Conservation (phyloP, 441 rosid species). For the Isatis lusitanica region DNA sequence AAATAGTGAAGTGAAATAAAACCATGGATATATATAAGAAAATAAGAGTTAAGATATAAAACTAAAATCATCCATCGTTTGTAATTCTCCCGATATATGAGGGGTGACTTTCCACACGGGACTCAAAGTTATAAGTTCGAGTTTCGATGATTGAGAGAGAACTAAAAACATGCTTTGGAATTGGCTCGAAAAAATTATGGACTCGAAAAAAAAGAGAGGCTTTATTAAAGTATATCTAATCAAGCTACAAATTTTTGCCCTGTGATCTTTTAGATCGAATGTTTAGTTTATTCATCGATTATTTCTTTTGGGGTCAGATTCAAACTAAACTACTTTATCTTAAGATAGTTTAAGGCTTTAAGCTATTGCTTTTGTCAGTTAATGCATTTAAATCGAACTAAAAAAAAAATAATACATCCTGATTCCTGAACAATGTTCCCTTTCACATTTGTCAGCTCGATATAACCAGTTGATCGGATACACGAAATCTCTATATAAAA, state of each 20-base stretch:
- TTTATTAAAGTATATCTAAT: background rate
- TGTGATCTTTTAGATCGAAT: background rate
- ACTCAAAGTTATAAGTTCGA: background rate
- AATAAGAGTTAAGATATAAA: background rate
- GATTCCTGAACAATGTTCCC: background rate
- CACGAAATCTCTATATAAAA: background rate
- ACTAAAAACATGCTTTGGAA: background rate
- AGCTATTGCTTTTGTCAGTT: background rate
- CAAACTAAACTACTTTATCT: background rate
- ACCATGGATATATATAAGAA: background rate
- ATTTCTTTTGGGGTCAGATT: slow-evolving; percentile 1
- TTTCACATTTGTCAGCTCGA: background rate
- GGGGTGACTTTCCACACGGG: background rate
- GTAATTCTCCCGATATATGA: too few species aligned
- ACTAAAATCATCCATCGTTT: background rate
- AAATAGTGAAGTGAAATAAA: background rate
- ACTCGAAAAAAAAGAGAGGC: background rate
- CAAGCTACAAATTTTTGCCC: background rate
- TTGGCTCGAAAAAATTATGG: background rate
- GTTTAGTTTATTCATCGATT: slow-evolving; percentile 9
- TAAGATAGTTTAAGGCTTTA: background rate
- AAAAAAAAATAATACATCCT: background rate
- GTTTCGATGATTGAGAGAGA: background rate
- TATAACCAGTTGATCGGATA: background rate
- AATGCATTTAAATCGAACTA: background rate